phyloP scores from a whole-genome alignment of 371 early-diverging fungal species.

The Lichtheimia ramosa region DNA sequence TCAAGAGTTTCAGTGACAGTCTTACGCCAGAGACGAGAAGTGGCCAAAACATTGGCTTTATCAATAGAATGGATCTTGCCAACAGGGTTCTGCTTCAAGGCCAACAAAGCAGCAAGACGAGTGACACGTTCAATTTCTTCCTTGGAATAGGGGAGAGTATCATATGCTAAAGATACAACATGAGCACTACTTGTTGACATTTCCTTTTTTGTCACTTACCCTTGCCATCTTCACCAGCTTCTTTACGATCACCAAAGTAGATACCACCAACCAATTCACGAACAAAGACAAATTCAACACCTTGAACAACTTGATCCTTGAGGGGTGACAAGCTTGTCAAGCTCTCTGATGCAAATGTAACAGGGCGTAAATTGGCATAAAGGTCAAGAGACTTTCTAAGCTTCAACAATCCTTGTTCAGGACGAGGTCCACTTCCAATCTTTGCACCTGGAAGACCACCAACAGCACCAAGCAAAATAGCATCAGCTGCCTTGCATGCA shows the following conservation, averaged over 20 bases:
- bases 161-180: slow-evolving; percentile 59
- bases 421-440: slow-evolving; percentile 90
- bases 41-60: slow-evolving; percentile 97
- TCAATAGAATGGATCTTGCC: slow-evolving; percentile 91
- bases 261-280: slow-evolving; percentile 96
- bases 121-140: slow-evolving; percentile 92
- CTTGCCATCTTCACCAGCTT: slow-evolving; percentile 79
- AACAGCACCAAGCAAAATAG: slow-evolving; percentile 94
- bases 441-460: slow-evolving; percentile 86
- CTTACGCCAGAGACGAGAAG: slow-evolving; percentile 94
- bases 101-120: slow-evolving; percentile 86
- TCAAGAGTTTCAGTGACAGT: slow-evolving; percentile 85
- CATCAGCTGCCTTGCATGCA: slow-evolving; percentile 81
- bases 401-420: slow-evolving; percentile 92
- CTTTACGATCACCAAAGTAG: slow-evolving; percentile 94
- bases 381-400: slow-evolving; percentile 89
- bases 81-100: slow-evolving; percentile 74
- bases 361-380: slow-evolving; percentile 95
- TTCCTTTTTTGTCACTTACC: slow-evolving; percentile 24
- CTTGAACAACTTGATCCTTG: slow-evolving; percentile 86
- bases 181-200: too few species aligned
- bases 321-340: slow-evolving; percentile 84
- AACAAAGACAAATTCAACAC: slow-evolving; percentile 88
- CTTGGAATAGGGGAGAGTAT: slow-evolving; percentile 89
- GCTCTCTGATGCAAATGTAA: slow-evolving; percentile 87